phyloP scores from a whole-genome alignment of 306 rosid genomes.

The Fagus sylvatica region DNA sequence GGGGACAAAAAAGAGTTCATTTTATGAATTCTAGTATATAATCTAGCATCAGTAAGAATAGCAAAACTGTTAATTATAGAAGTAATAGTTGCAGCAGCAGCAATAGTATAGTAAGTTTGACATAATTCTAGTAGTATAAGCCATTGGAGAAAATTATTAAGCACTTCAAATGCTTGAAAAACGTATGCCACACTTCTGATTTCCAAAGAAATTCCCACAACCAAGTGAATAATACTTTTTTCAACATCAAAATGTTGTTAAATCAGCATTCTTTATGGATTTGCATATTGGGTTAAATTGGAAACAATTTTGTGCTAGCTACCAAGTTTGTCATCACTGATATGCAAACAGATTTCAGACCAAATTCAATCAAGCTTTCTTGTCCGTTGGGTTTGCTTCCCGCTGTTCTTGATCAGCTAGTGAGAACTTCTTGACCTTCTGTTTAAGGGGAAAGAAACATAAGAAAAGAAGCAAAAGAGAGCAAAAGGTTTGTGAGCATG shows the following conservation, averaged over 20 bases:
- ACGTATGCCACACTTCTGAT: not conserved
- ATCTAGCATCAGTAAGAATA: too few relatives aligned
- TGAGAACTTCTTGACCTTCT: slow-evolving; percentile 91
- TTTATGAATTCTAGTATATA: too few relatives aligned
- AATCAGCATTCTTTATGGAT: not conserved
- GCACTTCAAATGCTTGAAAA: not conserved
- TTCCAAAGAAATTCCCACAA: not conserved
- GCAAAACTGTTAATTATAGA: too few relatives aligned
- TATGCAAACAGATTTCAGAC: not conserved
- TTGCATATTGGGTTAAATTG: not conserved
- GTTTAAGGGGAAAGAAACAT: slow-evolving; percentile 25
- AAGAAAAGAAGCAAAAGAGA: not conserved
- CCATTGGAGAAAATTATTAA: not conserved
- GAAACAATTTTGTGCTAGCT: not conserved
- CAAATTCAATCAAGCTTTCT: slow-evolving; percentile 46
- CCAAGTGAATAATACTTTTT: not conserved
- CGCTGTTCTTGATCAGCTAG: slow-evolving; percentile 54
- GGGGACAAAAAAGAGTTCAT: too few relatives aligned
- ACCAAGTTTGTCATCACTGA: slow-evolving; percentile 3
- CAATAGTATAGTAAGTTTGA: too few relatives aligned
- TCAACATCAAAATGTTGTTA: not conserved
- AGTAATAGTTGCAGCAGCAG: too few relatives aligned
- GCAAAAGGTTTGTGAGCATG: not conserved
- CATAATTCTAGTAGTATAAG: too few relatives aligned
- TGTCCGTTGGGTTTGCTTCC: slow-evolving; percentile 41